These are phyloP conservation scores for Physcia stellaris DNA, from an alignment of 495 filamentous ascomycete genomes.

Conservation along the genomic window DNA sequence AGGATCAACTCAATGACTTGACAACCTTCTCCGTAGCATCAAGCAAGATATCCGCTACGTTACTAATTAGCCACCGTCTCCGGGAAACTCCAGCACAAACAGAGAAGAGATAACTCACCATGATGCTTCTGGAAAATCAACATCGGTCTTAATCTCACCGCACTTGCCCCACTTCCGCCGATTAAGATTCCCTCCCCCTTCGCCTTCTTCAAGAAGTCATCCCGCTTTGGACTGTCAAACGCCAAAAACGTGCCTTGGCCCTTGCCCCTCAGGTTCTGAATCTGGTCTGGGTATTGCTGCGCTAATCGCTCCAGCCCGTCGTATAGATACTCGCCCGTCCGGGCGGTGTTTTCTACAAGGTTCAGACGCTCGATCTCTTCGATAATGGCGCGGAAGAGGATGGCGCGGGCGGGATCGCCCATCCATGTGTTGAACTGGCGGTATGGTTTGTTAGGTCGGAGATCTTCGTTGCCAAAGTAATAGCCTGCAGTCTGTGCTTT, in stretches of 20 bases:
- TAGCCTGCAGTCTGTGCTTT: constrained; percentile 98
- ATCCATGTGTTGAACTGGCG: constrained; percentile 99
- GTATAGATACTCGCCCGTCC: constrained; percentile 76
- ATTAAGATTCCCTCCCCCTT: constrained; percentile 86
- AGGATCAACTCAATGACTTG: too few relatives aligned
- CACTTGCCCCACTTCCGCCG: constrained; percentile 68
- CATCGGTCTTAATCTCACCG: constrained; percentile 87
- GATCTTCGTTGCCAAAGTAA: constrained; percentile 77
- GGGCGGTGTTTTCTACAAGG: constrained; percentile 68
- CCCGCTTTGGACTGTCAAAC: constrained; percentile 77
- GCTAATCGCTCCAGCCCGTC: constrained; percentile 53
- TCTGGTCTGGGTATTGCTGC: constrained; percentile 64
- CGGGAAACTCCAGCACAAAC: too few relatives aligned
- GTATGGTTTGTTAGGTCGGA: constrained; percentile 98
- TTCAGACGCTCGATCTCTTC: constrained; percentile 70
- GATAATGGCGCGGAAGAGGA: constrained; percentile 88
- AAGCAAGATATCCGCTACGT: too few relatives aligned
- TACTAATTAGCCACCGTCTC: too few relatives aligned
- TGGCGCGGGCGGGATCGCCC: constrained; percentile 83
- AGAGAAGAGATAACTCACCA: constrained; percentile 47
- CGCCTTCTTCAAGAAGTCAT: constrained; percentile 68
- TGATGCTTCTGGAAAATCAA: constrained; percentile 91
- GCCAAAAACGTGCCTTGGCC: constrained; percentile 95
- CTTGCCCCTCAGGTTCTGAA: constrained; percentile 85
- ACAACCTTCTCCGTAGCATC: too few relatives aligned